These are phyloP conservation scores for Trypanosoma mega DNA, from an alignment of 208 protist genomes.

Conservation along the genomic window DNA sequence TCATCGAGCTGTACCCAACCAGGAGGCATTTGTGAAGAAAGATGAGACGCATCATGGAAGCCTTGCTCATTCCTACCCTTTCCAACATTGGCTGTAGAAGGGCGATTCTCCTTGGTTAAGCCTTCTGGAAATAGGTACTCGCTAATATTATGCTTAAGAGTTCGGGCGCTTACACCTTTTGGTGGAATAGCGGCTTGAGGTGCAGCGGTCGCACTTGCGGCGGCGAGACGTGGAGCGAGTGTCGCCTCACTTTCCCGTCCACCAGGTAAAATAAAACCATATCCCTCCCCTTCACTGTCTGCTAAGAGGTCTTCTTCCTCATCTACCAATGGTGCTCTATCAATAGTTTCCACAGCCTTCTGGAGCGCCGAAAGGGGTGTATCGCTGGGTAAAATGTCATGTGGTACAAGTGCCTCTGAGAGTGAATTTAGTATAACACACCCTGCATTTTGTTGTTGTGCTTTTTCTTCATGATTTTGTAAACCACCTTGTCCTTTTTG, in stretches of 20 bases:
- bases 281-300: conserved; percentile 87
- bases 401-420: too few relatives aligned
- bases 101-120: neutral
- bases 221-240: too few relatives aligned
- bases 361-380: conserved; percentile 41
- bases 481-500: neutral
- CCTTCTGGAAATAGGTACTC: conserved; percentile 33
- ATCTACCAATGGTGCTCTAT: conserved; percentile 56
- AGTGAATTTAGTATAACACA: too few relatives aligned
- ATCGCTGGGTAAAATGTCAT: conserved; percentile 15
- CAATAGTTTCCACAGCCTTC: conserved; percentile 43
- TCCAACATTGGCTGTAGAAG: neutral
- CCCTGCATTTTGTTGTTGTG: too few relatives aligned
- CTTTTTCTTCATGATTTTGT: too few relatives aligned
- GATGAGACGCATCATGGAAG: neutral
- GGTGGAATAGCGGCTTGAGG: neutral
- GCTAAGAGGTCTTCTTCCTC: conserved; percentile 56
- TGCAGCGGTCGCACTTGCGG: neutral
- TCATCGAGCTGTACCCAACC: conserved; percentile 59
- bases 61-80: neutral
- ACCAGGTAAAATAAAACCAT: conserved; percentile 65
- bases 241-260: neutral
- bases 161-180: neutral
- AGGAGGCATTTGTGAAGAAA: conserved; percentile 15
- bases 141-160: conserved; percentile 68